Base-by-base conservation (phyloP, 2,329 filamentous ascomycete species). In the Colletotrichum navitas region DNA sequence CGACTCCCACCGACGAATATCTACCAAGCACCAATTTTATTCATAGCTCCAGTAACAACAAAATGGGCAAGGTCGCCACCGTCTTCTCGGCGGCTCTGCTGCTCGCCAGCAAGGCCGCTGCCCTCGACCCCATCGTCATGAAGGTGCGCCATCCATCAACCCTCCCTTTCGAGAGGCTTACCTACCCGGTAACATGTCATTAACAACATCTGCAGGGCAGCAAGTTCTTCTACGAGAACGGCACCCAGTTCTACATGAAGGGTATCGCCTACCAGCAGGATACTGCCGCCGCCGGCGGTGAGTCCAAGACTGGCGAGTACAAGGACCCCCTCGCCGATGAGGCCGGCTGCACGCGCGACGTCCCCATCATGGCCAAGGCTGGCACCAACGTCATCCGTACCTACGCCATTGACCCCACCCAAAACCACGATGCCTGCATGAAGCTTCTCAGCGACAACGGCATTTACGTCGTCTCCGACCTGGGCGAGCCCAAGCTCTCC, bases 241-340 rank as follows among this genome's bases (percentile, higher is more conserved):
- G 86, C 74, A 88, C 86, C 24, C 85, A 88, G 78, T 88, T 88
- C 84, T 97, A 91, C 87, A 94, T 98, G 82, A 94, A 92, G 83
- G 96, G 96, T 85, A 87, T 99, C 77, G 96, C 96, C 76, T 99
- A 99, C 85, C 96, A 99, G 86, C 90, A 95, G 85, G 93, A 95
- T 77, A 86, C 86, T 75, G 86, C 85, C 74, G 85, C 88, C 63
- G 87, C 86, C 63, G 88, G 90, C 73, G 79, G 78, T 68, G 84
- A 85, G 66, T 85, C 84, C 47, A 81, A 81, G 66, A 80, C 79
- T 71, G 80, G 82, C 67, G 86, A 86, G 73, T 98, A 95, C 86
- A 88, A 86, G 74, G 96, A 99, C 80, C 95, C 96, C 70, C 90
- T 99, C 51, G 88, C 94, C 76, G 90, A 97, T 79, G 83, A 84